Evolutionary conservation across 805 yeast species (phyloP).

Genomic region (Saturnispora ahearnii): DNA sequence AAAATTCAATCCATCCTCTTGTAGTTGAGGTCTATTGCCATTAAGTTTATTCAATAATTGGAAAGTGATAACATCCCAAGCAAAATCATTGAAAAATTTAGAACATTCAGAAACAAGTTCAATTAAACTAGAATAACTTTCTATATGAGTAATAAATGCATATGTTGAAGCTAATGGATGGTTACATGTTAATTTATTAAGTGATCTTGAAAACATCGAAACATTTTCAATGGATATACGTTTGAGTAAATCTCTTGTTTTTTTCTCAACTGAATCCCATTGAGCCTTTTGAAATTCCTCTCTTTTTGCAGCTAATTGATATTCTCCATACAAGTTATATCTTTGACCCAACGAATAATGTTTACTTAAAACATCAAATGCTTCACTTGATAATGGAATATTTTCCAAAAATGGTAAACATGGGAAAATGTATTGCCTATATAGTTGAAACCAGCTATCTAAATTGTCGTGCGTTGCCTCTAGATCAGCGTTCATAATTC

Average conservation of each 20-base stretch:
- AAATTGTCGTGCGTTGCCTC: conserved; percentile 9
- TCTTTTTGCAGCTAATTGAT: conserved; percentile 49
- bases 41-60: conserved; percentile 66
- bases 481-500: conserved; percentile 43
- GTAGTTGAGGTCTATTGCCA: conserved; percentile 56
- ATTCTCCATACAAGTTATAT: conserved; percentile 74
- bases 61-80: conserved; percentile 78
- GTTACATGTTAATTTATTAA: conserved; percentile 62
- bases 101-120: conserved; percentile 74
- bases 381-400: conserved; percentile 50
- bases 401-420: conserved; percentile 46
- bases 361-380: conserved; percentile 41
- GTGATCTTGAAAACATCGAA: conserved; percentile 56
- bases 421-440: conserved; percentile 60
- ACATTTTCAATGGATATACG: conserved; percentile 76
- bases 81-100: conserved; percentile 59
- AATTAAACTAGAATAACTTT: conserved; percentile 82
- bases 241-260: conserved; percentile 69
- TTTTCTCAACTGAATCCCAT: conserved; percentile 61
- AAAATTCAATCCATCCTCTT: conserved; percentile 72
- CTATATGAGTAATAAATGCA: conserved; percentile 71
- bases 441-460: conserved; percentile 47
- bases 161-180: conserved; percentile 74
- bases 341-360: conserved; percentile 53
- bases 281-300: conserved; percentile 47